A percentile compares a stretch with the other conserved stretches of the same genome.
phyloP scores from a whole-genome alignment of 1,284 basidiomycete species.

The Ustilago crameri region DNA sequence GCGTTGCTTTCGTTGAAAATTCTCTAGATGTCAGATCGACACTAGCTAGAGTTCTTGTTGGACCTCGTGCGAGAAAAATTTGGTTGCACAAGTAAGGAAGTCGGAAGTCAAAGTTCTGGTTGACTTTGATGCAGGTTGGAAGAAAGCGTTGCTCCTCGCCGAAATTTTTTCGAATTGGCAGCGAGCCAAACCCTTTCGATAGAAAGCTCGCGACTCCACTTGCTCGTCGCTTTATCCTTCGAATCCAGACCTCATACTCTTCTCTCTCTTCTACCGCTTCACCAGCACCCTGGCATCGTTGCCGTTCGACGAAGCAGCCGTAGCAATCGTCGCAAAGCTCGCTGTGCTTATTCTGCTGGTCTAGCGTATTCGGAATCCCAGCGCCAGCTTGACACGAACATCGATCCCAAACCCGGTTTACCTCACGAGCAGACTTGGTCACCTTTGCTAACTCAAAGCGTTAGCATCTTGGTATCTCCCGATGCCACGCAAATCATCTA shows the following conservation, averaged over 20 bases:
- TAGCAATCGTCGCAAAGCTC: too few species aligned
- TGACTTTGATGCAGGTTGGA: background rate
- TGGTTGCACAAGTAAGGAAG: slow-evolving; percentile 8
- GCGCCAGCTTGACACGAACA: too few species aligned
- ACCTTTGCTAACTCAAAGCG: too few species aligned
- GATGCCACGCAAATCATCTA: slow-evolving; percentile 32
- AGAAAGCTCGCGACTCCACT: slow-evolving; percentile 4
- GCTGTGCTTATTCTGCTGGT: too few species aligned
- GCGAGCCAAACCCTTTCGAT: slow-evolving; percentile 1
- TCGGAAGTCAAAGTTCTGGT: slow-evolving; percentile 5
- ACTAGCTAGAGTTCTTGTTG: too few species aligned
- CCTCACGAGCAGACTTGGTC: too few species aligned
- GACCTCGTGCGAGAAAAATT: background rate
- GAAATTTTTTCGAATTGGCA: slow-evolving; percentile 12
- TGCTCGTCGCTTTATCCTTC: background rate
- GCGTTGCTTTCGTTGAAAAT: too few species aligned
- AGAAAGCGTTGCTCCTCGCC: slow-evolving; percentile 2
- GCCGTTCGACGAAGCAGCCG: too few species aligned
- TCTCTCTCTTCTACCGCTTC: background rate
- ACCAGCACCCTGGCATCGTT: background rate
- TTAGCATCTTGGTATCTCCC: background rate
- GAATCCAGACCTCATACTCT: background rate
- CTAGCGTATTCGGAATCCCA: too few species aligned
- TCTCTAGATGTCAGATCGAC: background rate
- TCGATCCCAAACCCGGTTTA: too few species aligned